Percentiles rank a stretch among this genome's conserved stretches.
These are phyloP conservation scores for Venturia pyrina DNA, from an alignment of 2,329 filamentous ascomycete species.

Conservation along the genomic window DNA sequence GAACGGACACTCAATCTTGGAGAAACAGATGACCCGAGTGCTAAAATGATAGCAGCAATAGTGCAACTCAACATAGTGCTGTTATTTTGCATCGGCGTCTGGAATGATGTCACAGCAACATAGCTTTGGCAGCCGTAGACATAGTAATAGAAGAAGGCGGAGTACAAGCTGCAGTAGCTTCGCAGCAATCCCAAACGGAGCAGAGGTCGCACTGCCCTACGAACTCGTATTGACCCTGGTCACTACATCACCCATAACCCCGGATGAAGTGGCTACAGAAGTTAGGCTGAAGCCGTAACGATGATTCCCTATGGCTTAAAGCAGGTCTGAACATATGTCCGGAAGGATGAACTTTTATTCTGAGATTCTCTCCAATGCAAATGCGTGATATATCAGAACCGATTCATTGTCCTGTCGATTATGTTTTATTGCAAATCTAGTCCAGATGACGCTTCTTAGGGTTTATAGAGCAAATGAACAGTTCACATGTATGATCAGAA, in stretches of 20 bases:
- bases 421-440: no score
- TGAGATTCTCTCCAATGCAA: no score
- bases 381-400: no score
- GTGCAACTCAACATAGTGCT: slow-evolving; percentile 62
- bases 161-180: slow-evolving; percentile 53
- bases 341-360: no score
- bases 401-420: no score
- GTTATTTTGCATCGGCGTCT: slow-evolving; percentile 61
- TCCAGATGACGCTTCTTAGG: no score
- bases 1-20: slow-evolving; percentile 63
- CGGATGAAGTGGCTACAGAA: slow-evolving; percentile 8
- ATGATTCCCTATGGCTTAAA: slow-evolving; percentile 23
- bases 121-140: slow-evolving; percentile 40
- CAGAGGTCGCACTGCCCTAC: no score
- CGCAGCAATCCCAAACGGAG: slow-evolving; percentile 26
- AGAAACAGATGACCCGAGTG: slow-evolving; percentile 61
- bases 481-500: no score
- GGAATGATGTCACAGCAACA: slow-evolving; percentile 46
- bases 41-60: slow-evolving; percentile 59
- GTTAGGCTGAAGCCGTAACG: slow-evolving; percentile 14
- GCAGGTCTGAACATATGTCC: no score
- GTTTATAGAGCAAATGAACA: no score
- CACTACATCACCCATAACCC: no score
- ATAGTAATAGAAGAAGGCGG: slow-evolving; percentile 56
- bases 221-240: no score